Conservation (phyloP, 176 grass and related monocot species). For the Rhynchospora pubera region DNA sequence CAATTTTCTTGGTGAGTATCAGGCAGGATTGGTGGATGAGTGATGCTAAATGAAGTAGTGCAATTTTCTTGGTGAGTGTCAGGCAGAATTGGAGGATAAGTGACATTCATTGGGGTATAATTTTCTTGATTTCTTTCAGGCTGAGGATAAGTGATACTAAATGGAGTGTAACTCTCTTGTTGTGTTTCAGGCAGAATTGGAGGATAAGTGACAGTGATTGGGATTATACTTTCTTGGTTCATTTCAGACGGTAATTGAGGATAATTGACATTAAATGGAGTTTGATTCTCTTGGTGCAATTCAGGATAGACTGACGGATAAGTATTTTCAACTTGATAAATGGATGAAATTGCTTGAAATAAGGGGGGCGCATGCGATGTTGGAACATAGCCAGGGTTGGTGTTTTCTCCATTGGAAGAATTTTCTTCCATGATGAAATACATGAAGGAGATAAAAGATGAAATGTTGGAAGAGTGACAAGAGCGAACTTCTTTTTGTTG, state of each 20-base stretch:
- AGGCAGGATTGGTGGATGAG: no score
- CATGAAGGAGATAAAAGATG: background rate
- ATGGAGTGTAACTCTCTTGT: background rate
- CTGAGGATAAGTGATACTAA: background rate
- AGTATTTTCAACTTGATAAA: background rate
- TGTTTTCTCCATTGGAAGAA: background rate
- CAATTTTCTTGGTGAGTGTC: no score
- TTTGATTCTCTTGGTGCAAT: no score
- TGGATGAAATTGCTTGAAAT: background rate
- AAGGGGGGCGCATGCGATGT: background rate
- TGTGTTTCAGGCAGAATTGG: background rate
- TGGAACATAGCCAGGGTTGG: background rate
- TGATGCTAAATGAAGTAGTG: background rate
- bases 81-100: no score
- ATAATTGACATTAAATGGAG: no score
- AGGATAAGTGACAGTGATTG: background rate
- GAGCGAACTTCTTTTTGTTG: no score
- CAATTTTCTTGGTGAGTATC: no score
- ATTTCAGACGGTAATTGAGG: background rate
- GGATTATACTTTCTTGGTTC: background rate
- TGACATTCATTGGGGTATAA: background rate
- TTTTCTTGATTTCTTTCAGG: background rate
- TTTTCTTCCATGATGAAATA: background rate
- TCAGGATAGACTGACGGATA: background rate
- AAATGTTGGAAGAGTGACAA: no score